Percentiles rank a stretch among this genome's conserved stretches.
Conservation (phyloP, 345 rosid genomes). For the Mallotus nudiflorus region DNA sequence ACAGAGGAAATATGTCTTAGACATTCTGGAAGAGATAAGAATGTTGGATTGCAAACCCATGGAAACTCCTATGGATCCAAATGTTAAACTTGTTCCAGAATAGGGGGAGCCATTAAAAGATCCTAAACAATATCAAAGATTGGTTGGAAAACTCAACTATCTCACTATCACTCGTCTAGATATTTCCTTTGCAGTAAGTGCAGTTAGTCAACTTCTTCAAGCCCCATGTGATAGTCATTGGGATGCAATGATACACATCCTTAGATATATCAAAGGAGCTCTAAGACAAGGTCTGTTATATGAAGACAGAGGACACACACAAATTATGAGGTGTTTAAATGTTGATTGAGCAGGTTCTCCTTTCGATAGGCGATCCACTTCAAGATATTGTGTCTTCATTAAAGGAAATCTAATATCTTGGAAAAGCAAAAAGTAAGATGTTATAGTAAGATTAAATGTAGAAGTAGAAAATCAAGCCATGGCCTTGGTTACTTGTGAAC, state of each 20-base stretch:
- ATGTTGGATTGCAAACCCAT: neutral
- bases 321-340: neutral
- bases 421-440: neutral
- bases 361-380: neutral
- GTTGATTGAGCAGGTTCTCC: neutral
- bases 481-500: neutral
- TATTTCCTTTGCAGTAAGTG: no score
- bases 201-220: no score
- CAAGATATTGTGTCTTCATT: no score
- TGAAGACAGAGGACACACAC: neutral
- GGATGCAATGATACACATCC: no score
- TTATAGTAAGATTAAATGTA: neutral
- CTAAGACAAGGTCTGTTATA: neutral
- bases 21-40: neutral
- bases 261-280: neutral
- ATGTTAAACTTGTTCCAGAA: neutral
- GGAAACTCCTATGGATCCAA: neutral
- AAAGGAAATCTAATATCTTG: neutral
- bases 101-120: no score
- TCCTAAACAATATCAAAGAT: no score
- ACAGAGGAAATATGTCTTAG: no score
- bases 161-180: no score
- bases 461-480: neutral
- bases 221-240: no score
- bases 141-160: no score